phyloP scores from a whole-genome alignment of 2,329 filamentous ascomycete genomes.

The Venturia pyrina region DNA sequence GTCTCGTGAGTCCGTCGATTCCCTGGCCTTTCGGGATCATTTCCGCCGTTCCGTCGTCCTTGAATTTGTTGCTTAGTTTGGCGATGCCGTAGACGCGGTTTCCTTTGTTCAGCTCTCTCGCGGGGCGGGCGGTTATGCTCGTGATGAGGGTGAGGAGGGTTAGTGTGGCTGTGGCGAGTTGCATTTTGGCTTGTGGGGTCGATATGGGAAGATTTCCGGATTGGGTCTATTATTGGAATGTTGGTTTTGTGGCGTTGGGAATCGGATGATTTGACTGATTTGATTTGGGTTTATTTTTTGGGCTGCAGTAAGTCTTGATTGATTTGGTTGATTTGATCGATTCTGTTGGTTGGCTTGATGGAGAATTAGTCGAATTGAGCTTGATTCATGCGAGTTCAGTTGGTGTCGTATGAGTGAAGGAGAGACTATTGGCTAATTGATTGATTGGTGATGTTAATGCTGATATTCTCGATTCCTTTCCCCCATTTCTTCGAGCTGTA shows the following conservation, averaged over 20 bases:
- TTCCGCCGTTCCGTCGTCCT: background rate
- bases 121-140: background rate
- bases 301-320: background rate
- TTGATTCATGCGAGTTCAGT: background rate
- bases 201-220: background rate
- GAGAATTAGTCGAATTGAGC: background rate
- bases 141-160: background rate
- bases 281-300: background rate
- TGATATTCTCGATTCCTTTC: background rate
- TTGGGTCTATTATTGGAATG: too few relatives aligned
- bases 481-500: background rate
- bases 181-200: background rate
- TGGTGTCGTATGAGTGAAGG: background rate
- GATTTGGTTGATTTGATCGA: background rate
- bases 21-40: background rate
- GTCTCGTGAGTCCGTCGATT: background rate
- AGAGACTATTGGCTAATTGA: background rate
- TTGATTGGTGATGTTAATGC: background rate
- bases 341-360: background rate
- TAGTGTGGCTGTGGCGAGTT: background rate
- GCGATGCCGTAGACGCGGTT: background rate
- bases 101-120: background rate
- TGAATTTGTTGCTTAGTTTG: background rate
- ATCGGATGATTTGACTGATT: background rate
- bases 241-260: background rate